These are phyloP conservation scores for Coemansia umbellata DNA, from an alignment of 192 early-diverging fungal genomes.

Conservation along the genomic window DNA sequence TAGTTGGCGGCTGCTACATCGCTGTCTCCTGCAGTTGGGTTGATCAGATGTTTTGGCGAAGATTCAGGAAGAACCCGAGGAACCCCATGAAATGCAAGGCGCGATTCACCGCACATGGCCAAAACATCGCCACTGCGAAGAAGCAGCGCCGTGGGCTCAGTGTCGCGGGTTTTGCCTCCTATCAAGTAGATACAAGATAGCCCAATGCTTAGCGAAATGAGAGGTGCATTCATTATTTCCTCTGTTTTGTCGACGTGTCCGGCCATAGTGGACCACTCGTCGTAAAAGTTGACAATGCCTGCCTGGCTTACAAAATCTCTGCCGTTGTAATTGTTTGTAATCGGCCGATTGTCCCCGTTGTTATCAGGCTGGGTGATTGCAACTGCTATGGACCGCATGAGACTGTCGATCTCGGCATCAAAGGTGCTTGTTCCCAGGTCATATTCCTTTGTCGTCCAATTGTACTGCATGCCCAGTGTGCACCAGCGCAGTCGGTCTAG, in stretches of 20 bases:
- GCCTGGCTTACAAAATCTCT: slow-evolving; percentile 71
- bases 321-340: slow-evolving; percentile 57
- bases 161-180: slow-evolving; percentile 70
- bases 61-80: slow-evolving; percentile 74
- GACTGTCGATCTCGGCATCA: slow-evolving; percentile 58
- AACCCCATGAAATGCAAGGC: slow-evolving; percentile 82
- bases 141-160: slow-evolving; percentile 64
- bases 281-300: slow-evolving; percentile 94
- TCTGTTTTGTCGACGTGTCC: slow-evolving; percentile 94
- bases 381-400: slow-evolving; percentile 65
- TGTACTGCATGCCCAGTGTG: slow-evolving; percentile 74
- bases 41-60: slow-evolving; percentile 59
- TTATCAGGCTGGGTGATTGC: slow-evolving; percentile 51
- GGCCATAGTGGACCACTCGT: slow-evolving; percentile 74
- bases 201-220: slow-evolving; percentile 67
- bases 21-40: slow-evolving; percentile 10
- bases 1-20: slow-evolving; percentile 37
- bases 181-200: slow-evolving; percentile 72
- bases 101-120: slow-evolving; percentile 78
- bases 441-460: slow-evolving; percentile 81
- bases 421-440: slow-evolving; percentile 53
- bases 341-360: neutral
- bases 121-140: slow-evolving; percentile 83
- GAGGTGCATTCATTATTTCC: slow-evolving; percentile 73
- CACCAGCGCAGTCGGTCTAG: slow-evolving; percentile 61